A percentile compares a stretch with the other conserved stretches of the same genome.
Evolutionary conservation across 1,284 basidiomycete species (phyloP).

Genomic region (Entoloma clypeatum): DNA sequence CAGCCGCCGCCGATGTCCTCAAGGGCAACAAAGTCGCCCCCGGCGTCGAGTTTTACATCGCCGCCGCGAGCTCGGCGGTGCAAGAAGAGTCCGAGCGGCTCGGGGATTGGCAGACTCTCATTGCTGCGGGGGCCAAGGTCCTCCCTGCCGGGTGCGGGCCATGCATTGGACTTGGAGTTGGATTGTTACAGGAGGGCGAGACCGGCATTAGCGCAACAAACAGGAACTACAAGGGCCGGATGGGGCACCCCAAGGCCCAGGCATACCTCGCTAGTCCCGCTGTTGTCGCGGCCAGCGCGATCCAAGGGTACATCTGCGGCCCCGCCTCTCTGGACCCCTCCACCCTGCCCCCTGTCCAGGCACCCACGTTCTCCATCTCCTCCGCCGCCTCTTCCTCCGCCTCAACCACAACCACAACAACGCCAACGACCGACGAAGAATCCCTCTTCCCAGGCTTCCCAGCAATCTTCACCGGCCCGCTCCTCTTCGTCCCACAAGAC

Average conservation of each 20-base stretch:
- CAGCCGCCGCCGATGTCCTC: slow-evolving; percentile 87
- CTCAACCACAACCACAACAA: slow-evolving; percentile 23
- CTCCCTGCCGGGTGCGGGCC: slow-evolving; percentile 97
- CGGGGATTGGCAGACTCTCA: slow-evolving; percentile 88
- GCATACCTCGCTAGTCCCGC: slow-evolving; percentile 96
- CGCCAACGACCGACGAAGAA: slow-evolving; percentile 43
- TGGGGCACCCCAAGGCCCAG: slow-evolving; percentile 93
- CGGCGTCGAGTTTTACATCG: slow-evolving; percentile 96
- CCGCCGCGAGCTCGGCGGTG: slow-evolving; percentile 89
- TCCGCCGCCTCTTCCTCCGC: slow-evolving; percentile 31
- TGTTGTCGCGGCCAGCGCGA: slow-evolving; percentile 93
- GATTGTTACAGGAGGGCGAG: slow-evolving; percentile 91
- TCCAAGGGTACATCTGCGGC: slow-evolving; percentile 88
- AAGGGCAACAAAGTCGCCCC: slow-evolving; percentile 81
- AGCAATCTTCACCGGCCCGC: slow-evolving; percentile 72
- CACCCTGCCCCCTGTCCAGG: slow-evolving; percentile 48
- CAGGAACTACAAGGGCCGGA: slow-evolving; percentile 97
- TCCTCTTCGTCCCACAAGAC: slow-evolving; percentile 94
- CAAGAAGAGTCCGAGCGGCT: slow-evolving; percentile 84
- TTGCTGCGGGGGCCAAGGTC: slow-evolving; percentile 86
- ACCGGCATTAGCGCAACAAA: slow-evolving; percentile 98
- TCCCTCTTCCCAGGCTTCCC: slow-evolving; percentile 82
- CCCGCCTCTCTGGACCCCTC: slow-evolving; percentile 68
- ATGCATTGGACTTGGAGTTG: slow-evolving; percentile 94
- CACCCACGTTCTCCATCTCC: slow-evolving; percentile 59